These are phyloP conservation scores for Elsinoe australis DNA, from an alignment of 2,329 filamentous ascomycete genomes.

Conservation along the genomic window DNA sequence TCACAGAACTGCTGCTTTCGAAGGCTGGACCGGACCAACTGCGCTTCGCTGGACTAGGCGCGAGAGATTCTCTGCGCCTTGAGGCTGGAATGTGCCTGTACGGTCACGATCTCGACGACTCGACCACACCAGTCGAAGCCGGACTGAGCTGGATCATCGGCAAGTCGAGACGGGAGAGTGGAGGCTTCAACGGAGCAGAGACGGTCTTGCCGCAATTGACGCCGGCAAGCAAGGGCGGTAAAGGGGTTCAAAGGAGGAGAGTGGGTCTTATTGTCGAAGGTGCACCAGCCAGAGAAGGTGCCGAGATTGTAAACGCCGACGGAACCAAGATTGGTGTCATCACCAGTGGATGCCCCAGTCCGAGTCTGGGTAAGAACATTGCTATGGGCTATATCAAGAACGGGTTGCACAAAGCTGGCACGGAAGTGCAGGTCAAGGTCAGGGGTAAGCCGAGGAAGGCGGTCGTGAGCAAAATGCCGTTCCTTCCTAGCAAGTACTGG, in stretches of 20 bases:
- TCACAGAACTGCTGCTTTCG: slow-evolving; percentile 63
- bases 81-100: slow-evolving; percentile 99
- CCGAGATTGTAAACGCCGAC: slow-evolving; percentile 60
- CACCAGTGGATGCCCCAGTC: slow-evolving; percentile 85
- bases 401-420: slow-evolving; percentile 75
- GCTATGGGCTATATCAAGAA: slow-evolving; percentile 89
- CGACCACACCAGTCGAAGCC: slow-evolving; percentile 60
- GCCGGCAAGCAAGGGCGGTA: slow-evolving; percentile 62
- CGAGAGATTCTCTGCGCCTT: slow-evolving; percentile 82
- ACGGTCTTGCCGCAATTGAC: slow-evolving; percentile 70
- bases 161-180: slow-evolving; percentile 58
- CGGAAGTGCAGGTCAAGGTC: slow-evolving; percentile 69
- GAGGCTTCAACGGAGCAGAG: slow-evolving; percentile 79
- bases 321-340: slow-evolving; percentile 66
- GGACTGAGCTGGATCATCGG: slow-evolving; percentile 74
- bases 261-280: slow-evolving; percentile 78
- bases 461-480: slow-evolving; percentile 80
- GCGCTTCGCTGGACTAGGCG: slow-evolving; percentile 78
- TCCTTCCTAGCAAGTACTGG: slow-evolving; percentile 72
- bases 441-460: slow-evolving; percentile 69
- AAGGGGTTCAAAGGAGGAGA: slow-evolving; percentile 62
- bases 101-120: slow-evolving; percentile 89
- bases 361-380: slow-evolving; percentile 80
- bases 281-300: slow-evolving; percentile 83
- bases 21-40: slow-evolving; percentile 53